These are phyloP conservation scores for Vaccinium macrocarpon DNA, from an alignment of 148 eudicot species.

Conservation along the genomic window DNA sequence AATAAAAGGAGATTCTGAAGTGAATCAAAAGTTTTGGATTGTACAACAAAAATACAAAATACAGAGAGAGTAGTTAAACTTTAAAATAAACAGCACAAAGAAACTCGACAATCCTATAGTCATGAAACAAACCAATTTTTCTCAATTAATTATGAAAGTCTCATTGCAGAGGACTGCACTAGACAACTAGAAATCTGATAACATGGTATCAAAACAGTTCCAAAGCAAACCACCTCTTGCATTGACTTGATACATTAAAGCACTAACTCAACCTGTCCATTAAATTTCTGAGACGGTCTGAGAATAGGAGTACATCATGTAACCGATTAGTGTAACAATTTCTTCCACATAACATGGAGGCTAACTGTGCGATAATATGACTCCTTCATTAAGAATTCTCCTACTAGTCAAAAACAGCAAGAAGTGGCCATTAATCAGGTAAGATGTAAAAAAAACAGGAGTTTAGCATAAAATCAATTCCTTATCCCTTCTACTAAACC, in stretches of 20 bases:
- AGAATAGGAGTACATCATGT: not conserved
- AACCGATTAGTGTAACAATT: not conserved
- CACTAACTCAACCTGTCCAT: not conserved
- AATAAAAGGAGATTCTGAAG: not conserved
- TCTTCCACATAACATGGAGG: not conserved
- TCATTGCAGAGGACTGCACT: not conserved
- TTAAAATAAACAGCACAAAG: not conserved
- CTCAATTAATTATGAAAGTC: constrained; percentile 2
- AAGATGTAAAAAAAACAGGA: not conserved
- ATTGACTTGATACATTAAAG: not conserved
- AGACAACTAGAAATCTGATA: not conserved
- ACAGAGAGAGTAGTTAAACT: not conserved
- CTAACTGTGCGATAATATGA: not conserved
- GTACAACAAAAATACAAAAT: not conserved
- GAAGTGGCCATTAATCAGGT: not conserved
- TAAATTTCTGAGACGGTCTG: not conserved
- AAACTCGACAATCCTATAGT: not conserved
- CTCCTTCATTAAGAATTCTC: not conserved
- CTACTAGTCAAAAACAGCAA: not conserved
- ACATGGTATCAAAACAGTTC: not conserved
- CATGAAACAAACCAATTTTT: not conserved
- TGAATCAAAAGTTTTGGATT: constrained; percentile 6
- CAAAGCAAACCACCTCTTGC: not conserved
- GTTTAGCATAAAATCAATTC: not conserved
- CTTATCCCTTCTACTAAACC: not conserved